A percentile compares a stretch with the other conserved stretches of the same genome.
phyloP scores from a whole-genome alignment of 192 early-diverging fungal genomes.

The Coemansia sp. region DNA sequence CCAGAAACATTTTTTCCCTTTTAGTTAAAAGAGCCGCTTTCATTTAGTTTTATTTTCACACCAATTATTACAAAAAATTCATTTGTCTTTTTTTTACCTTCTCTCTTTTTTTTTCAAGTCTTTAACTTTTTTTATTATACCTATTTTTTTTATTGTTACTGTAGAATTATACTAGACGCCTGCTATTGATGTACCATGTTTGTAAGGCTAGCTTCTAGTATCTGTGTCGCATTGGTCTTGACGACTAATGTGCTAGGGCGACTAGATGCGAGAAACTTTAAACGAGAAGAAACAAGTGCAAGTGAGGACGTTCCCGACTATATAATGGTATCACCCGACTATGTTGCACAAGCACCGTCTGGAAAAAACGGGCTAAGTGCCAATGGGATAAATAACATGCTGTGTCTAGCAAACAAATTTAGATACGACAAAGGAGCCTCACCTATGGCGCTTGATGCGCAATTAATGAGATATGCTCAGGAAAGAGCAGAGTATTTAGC shows the following conservation, averaged over 20 bases:
- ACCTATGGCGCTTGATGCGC: slow-evolving; percentile 32
- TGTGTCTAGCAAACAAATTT: slow-evolving; percentile 36
- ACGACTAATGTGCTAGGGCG: too few relatives aligned
- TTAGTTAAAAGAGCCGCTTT: neutral
- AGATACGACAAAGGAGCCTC: slow-evolving; percentile 26
- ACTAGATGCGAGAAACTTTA: neutral
- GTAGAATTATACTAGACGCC: neutral
- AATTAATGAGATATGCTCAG: slow-evolving; percentile 40
- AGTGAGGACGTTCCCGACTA: slow-evolving; percentile 32
- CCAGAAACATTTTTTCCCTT: neutral
- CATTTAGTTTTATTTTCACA: neutral
- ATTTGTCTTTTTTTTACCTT: too few relatives aligned
- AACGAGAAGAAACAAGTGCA: neutral
- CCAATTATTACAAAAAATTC: too few relatives aligned
- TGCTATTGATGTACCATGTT: too few relatives aligned
- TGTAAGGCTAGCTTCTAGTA: too few relatives aligned
- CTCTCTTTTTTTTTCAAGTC: neutral
- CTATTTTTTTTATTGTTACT: neutral
- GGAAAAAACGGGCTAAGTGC: slow-evolving; percentile 18
- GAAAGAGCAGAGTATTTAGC: slow-evolving; percentile 30
- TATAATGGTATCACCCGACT: slow-evolving; percentile 41
- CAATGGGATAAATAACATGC: slow-evolving; percentile 36
- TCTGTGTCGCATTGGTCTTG: neutral
- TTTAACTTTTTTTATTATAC: neutral
- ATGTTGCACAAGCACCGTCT: slow-evolving; percentile 37